A percentile compares a stretch with the other conserved stretches of the same genome.
phyloP scores from a whole-genome alignment of 140 eudicot genomes.

The Erigeron philadelphicus region DNA sequence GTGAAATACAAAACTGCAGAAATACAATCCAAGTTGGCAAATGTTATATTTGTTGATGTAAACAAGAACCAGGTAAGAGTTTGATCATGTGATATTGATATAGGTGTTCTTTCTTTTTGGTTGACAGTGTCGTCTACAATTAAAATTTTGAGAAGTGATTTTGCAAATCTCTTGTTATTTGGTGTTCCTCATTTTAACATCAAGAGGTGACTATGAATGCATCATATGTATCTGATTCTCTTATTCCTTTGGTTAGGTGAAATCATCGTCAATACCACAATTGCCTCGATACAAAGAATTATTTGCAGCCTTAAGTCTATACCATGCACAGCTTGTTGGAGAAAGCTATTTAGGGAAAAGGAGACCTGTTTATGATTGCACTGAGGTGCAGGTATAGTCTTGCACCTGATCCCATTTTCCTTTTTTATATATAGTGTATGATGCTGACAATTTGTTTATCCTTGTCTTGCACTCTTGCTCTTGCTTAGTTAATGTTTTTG shows the following conservation, averaged over 20 bases:
- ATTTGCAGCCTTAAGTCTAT: constrained; percentile 55
- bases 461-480: no score
- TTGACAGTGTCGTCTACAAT: not conserved
- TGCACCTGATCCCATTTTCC: not conserved
- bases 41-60: constrained; percentile 71
- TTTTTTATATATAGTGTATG: not conserved
- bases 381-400: constrained; percentile 65
- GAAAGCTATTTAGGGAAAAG: constrained; percentile 83
- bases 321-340: constrained; percentile 84
- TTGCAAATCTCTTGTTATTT: constrained; percentile 9
- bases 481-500: not conserved
- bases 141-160: constrained; percentile 2
- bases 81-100: constrained; percentile 9
- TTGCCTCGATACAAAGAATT: constrained; percentile 68
- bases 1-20: constrained; percentile 77
- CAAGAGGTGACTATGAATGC: constrained; percentile 13
- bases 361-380: constrained; percentile 76
- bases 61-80: constrained; percentile 77
- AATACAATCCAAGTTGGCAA: constrained; percentile 77
- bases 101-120: not conserved
- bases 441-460: not conserved
- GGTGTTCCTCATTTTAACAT: constrained; percentile 18
- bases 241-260: constrained; percentile 51
- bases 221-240: constrained; percentile 17
- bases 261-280: constrained; percentile 65